Percentiles rank a stretch among this genome's conserved stretches.
phyloP scores from a whole-genome alignment of 306 rosid species.

The Senna siamea region DNA sequence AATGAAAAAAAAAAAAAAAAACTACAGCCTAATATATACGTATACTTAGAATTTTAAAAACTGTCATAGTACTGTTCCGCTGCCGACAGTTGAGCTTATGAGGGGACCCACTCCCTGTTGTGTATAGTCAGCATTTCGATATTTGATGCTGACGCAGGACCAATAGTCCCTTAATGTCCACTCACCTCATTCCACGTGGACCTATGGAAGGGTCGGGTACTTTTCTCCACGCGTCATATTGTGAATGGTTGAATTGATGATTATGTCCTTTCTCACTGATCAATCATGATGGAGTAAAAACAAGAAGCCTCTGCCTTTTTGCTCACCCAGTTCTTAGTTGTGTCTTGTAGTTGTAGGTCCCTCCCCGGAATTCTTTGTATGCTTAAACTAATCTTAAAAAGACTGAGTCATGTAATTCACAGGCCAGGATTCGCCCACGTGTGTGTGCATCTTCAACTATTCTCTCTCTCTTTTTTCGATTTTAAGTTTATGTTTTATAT shows the following conservation, averaged over 20 bases:
- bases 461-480: no score
- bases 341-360: not conserved
- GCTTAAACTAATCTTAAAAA: no score
- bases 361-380: no score
- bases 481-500: no score
- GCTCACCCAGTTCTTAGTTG: not conserved
- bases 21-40: no score
- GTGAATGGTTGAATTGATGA: not conserved
- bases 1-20: no score
- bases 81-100: not conserved
- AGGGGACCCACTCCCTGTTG: not conserved
- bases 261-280: not conserved
- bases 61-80: no score
- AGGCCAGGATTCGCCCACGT: no score
- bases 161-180: not conserved
- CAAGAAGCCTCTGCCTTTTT: no score
- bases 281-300: not conserved
- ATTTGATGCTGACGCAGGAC: not conserved
- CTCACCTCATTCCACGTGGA: not conserved
- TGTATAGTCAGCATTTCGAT: not conserved
- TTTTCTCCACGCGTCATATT: not conserved
- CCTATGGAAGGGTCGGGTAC: not conserved
- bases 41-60: no score
- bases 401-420: no score
- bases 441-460: no score